A percentile compares a stretch with the other conserved stretches of the same genome.
phyloP scores from a whole-genome alignment of 495 filamentous ascomycete genomes.

The Pyrenula massariospora region DNA sequence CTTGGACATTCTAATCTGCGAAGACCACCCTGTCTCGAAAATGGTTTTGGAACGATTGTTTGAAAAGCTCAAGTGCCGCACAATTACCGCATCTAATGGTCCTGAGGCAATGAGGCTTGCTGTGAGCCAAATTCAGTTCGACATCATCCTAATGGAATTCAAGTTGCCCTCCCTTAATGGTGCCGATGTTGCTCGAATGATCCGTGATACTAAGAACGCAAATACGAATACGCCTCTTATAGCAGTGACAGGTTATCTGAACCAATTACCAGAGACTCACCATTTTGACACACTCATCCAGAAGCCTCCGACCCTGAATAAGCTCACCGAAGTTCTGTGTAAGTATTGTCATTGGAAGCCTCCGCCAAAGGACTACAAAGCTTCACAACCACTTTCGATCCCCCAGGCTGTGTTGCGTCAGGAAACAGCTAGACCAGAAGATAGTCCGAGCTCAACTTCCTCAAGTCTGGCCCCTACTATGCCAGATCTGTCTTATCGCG shows the following conservation, averaged over 20 bases:
- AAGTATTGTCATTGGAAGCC: slow-evolving; percentile 90
- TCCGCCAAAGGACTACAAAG: slow-evolving; percentile 39
- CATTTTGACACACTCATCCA: slow-evolving; percentile 91
- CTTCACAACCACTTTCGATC: slow-evolving; percentile 39
- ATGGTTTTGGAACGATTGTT: slow-evolving; percentile 94
- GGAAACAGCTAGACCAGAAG: slow-evolving; percentile 49
- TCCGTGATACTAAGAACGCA: slow-evolving; percentile 84
- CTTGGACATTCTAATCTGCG: slow-evolving; percentile 88
- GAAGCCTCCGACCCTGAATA: slow-evolving; percentile 84
- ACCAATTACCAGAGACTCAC: slow-evolving; percentile 86
- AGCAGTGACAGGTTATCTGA: slow-evolving; percentile 93
- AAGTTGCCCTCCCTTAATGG: slow-evolving; percentile 90
- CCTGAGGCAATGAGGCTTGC: slow-evolving; percentile 84
- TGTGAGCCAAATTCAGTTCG: slow-evolving; percentile 82
- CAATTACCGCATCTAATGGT: slow-evolving; percentile 82
- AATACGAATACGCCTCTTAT: slow-evolving; percentile 95
- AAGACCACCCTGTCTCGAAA: slow-evolving; percentile 95
- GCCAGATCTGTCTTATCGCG: slow-evolving; percentile 62
- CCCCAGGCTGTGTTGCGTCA: slow-evolving; percentile 50
- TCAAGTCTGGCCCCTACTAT: slow-evolving; percentile 54
- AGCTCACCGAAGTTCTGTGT: slow-evolving; percentile 74
- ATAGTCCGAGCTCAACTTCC: slow-evolving; percentile 75
- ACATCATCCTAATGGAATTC: slow-evolving; percentile 97
- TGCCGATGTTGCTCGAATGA: slow-evolving; percentile 91
- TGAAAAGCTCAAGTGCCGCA: slow-evolving; percentile 88